These are phyloP conservation scores for Lodderomyces orthopsilosis DNA, from an alignment of 1,139 yeast genomes.

Conservation along the genomic window DNA sequence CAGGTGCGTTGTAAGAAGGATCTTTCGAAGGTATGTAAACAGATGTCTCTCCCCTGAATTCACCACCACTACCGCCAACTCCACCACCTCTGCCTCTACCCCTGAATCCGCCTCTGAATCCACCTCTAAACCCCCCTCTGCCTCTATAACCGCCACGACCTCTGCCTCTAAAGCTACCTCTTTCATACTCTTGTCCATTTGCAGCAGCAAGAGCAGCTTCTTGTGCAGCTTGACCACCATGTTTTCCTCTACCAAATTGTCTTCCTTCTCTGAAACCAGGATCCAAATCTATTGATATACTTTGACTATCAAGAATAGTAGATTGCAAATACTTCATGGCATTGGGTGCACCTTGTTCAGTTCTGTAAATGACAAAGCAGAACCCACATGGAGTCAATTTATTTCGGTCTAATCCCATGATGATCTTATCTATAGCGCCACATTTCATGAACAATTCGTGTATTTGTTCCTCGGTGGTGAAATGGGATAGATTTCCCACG, in stretches of 20 bases:
- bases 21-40: constrained; percentile 22
- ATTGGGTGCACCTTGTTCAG: constrained; percentile 67
- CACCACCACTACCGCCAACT: constrained; percentile 8
- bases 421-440: constrained; percentile 73
- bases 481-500: constrained; percentile 80
- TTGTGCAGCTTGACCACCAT: constrained; percentile 75
- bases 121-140: constrained; percentile 23
- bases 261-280: constrained; percentile 95
- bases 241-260: constrained; percentile 87
- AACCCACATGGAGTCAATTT: constrained; percentile 94
- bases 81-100: constrained; percentile 16
- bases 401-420: constrained; percentile 91
- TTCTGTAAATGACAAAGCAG: constrained; percentile 78
- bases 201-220: constrained; percentile 30
- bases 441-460: constrained; percentile 79
- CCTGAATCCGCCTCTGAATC: constrained; percentile 18
- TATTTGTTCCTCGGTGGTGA: constrained; percentile 91
- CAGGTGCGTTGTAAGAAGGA: constrained; percentile 16
- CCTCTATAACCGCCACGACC: constrained; percentile 29
- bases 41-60: constrained; percentile 15
- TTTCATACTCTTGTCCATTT: constrained; percentile 11
- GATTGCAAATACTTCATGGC: constrained; percentile 79
- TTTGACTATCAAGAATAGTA: constrained; percentile 78
- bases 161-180: constrained; percentile 32
- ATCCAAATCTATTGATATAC: constrained; percentile 80